Evolutionary conservation across 1,284 basidiomycete species (phyloP).

Genomic region (Rhodofomes roseus): DNA sequence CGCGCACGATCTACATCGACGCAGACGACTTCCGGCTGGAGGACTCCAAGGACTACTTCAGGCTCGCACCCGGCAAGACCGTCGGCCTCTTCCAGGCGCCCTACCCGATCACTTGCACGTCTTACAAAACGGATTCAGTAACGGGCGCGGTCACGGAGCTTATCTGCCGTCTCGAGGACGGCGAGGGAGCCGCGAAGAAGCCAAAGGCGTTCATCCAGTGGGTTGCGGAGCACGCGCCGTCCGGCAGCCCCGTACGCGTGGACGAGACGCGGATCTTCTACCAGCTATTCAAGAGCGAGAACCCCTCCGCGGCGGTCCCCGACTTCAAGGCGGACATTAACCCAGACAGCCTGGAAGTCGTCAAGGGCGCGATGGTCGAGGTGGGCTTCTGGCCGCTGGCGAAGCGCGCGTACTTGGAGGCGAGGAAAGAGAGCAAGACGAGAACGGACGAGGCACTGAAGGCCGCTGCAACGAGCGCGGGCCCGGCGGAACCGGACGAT

Average conservation of each 20-base stretch:
- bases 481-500: constrained; percentile 26
- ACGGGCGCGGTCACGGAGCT: constrained; percentile 80
- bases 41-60: constrained; percentile 96
- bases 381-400: constrained; percentile 87
- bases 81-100: constrained; percentile 98
- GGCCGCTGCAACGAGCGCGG: constrained; percentile 36
- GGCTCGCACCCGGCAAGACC: constrained; percentile 94
- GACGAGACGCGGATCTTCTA: constrained; percentile 94
- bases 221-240: constrained; percentile 85
- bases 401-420: constrained; percentile 63
- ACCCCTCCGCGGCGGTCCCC: constrained; percentile 68
- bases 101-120: constrained; percentile 90
- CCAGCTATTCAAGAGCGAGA: constrained; percentile 91
- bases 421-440: constrained; percentile 61
- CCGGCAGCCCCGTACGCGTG: constrained; percentile 78
- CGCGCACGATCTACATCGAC: constrained; percentile 91
- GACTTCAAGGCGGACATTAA: constrained; percentile 82
- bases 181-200: constrained; percentile 58
- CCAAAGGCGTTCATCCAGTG: constrained; percentile 98
- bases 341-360: constrained; percentile 73
- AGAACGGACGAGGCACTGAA: constrained; percentile 64
- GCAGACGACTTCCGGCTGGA: constrained; percentile 89
- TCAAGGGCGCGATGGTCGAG: constrained; percentile 83
- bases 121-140: constrained; percentile 72
- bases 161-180: constrained; percentile 75